A percentile compares a stretch with the other conserved stretches of the same genome.
These are phyloP conservation scores for Porogramme epimiltina DNA, from an alignment of 1,284 basidiomycete species.

Conservation along the genomic window DNA sequence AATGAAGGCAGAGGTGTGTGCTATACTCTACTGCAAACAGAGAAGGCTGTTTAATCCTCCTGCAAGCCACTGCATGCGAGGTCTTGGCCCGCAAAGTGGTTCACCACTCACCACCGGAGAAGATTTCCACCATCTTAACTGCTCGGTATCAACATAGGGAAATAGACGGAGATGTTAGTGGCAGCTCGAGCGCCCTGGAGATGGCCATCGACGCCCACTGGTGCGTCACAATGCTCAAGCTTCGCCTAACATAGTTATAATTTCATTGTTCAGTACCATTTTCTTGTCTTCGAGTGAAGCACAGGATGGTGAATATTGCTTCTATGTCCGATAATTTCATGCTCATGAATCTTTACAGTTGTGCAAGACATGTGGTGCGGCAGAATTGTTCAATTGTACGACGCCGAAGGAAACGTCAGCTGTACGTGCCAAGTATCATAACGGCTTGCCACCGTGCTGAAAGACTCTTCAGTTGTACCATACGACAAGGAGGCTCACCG, in stretches of 20 bases:
- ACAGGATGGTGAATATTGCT: constrained; percentile 62
- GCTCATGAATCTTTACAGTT: constrained; percentile 40
- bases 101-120: constrained; percentile 65
- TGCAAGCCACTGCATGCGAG: constrained; percentile 79
- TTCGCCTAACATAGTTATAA: background rate
- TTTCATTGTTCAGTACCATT: constrained; percentile 53
- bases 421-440: constrained; percentile 46
- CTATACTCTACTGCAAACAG: no score
- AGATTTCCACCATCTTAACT: constrained; percentile 72
- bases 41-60: no score
- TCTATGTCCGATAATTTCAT: background rate
- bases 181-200: constrained; percentile 78
- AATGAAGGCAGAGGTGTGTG: constrained; percentile 73
- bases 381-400: constrained; percentile 78
- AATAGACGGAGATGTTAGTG: constrained; percentile 76
- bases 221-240: constrained; percentile 38
- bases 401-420: constrained; percentile 67
- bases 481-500: constrained; percentile 53
- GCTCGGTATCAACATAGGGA: constrained; percentile 76
- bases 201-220: constrained; percentile 84
- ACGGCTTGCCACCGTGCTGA: background rate
- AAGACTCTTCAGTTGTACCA: constrained; percentile 50
- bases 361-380: constrained; percentile 80
- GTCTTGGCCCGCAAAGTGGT: constrained; percentile 84
- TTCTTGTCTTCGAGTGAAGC: constrained; percentile 89